Evolutionary conservation across 352 stramenopile species (phyloP).

Genomic region (Phytophthora lateralis): DNA sequence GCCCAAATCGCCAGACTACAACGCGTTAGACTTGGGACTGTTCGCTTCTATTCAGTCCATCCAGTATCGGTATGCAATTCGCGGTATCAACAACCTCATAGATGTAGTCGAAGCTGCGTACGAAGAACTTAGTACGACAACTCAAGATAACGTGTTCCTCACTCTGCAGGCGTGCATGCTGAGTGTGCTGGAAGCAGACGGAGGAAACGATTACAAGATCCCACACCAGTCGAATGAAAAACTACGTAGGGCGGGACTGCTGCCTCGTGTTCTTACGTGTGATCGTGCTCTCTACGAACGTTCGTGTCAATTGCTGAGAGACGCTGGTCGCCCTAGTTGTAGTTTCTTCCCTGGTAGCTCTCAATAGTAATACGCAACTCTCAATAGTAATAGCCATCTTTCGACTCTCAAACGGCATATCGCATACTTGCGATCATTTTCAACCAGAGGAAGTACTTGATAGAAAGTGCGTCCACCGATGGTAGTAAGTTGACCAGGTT

Average conservation of each 20-base stretch:
- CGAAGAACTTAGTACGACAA: background rate
- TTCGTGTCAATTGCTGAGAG: constrained; percentile 1
- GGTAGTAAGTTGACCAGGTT: too few species aligned
- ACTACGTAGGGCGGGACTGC: background rate
- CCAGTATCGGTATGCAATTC: background rate
- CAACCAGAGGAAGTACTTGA: constrained; percentile 10
- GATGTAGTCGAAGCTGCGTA: background rate
- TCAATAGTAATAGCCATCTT: background rate
- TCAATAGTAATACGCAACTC: background rate
- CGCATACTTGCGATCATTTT: constrained; percentile 6
- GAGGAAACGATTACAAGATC: constrained; percentile 9
- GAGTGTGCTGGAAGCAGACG: background rate
- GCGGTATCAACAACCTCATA: background rate
- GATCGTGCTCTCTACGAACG: background rate
- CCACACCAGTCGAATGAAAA: constrained; percentile 4
- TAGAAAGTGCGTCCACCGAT: too few species aligned
- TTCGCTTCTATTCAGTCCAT: constrained; percentile 2
- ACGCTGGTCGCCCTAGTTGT: background rate
- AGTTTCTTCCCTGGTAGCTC: background rate
- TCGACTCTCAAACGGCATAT: constrained; percentile 7
- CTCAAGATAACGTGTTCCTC: background rate
- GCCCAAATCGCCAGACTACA: constrained; percentile 18
- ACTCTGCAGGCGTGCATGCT: constrained; percentile 4
- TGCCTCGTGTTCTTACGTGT: background rate
- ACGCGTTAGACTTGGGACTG: background rate